Base-by-base conservation (phyloP, 164 flowering plant species). In the Saururus chinensis region DNA sequence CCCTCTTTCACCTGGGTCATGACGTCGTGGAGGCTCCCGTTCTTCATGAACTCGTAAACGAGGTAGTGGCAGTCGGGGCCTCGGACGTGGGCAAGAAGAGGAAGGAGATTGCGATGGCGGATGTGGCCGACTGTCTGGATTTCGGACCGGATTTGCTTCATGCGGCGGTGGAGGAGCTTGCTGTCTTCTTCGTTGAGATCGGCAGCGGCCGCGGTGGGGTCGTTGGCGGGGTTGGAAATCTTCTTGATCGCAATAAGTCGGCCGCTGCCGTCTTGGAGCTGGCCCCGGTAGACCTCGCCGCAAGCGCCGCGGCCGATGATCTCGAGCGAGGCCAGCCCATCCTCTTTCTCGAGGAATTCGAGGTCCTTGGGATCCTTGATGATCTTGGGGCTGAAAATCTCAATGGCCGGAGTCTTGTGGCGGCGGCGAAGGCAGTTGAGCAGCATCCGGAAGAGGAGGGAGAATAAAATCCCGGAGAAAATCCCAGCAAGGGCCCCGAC, bases 21-120 rank as follows among this genome's bases (percentile, higher is more conserved):
- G 6, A 64, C 16, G 42, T 88, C 92, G 23, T 88, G 89, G 37
- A 92, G 68, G 71, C 98, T 92, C 0, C 96, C 98, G 49, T 89
- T 92, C 67, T 85, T 88, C 98, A 92, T 89, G 77, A 51, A 85
- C 62, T 92, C 97, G 24, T 89, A 92, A 9, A 92, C 81, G 14
- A 89, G 80, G 64, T 63, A 86, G 68, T 92, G 95, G 49, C 91
- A 86, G 48, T 83, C 83, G 0, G 89, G 85, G 4, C 89, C 68
- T 7, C 81, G 30, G 10, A 87, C 74, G 64, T 87, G 91, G 53
- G 93, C 98, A 9, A 89, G 51, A n/a, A 89, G 69, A 14, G 98
- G 78, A 22, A 92, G 84, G 12, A 92, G 66, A 55, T 92, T 92
- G 51, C 88, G 72, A 70, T 92, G 98, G 35, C 98, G 67, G 57